Base-by-base conservation (phyloP, 2,329 filamentous ascomycete species). In the Xylariaceae sp. region DNA sequence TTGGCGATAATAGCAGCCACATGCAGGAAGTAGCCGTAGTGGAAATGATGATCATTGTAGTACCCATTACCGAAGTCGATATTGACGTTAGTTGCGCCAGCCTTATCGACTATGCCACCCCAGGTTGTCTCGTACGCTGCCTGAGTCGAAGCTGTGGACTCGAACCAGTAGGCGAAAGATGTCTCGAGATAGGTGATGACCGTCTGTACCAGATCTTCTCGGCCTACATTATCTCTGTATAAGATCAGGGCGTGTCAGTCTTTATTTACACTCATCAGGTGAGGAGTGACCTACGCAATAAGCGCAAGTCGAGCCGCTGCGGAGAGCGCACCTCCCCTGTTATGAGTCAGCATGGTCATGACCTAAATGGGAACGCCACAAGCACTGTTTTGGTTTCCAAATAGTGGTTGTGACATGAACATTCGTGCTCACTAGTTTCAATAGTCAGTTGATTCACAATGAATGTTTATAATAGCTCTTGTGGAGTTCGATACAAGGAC, bases 11-110 rank as follows among this genome's bases (percentile, higher is more conserved):
- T 37, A 32, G 42, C 42, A 22, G 42, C 42, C 16, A 45, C 32
- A 22, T 45, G 29, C 20, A 45, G 37, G 42, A 45, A 45, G 19
- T 45, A 45, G n/a, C 42, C 42, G 17, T 45, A 45, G 22, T 45
- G 42, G 32, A 45, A 45, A 35, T 45, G 42, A 22, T 45, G 42
- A 22, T 45, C 42, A 22, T 45, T 45, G 12, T 45, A 45, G 22
- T 40, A 45, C 5, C 42, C 42, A 45, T 45, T 45, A 20, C 42
- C 42, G 33, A 45, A 45, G 42, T 45, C 42, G 6, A 45, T n/a
- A 14, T 40, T 6, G 20, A 45, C 42, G 6, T 45, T 40, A 6
- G n/a, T 45, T 25, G 42, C 37, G 14, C 42, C 42, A 20, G 42
- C 42, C 22, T 45, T 39, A 11, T 40, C 40, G 21, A 45, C n/a